Evolutionary conservation across 1,284 basidiomycete genomes (phyloP).

Genomic region (Ganoderma multipileum): DNA sequence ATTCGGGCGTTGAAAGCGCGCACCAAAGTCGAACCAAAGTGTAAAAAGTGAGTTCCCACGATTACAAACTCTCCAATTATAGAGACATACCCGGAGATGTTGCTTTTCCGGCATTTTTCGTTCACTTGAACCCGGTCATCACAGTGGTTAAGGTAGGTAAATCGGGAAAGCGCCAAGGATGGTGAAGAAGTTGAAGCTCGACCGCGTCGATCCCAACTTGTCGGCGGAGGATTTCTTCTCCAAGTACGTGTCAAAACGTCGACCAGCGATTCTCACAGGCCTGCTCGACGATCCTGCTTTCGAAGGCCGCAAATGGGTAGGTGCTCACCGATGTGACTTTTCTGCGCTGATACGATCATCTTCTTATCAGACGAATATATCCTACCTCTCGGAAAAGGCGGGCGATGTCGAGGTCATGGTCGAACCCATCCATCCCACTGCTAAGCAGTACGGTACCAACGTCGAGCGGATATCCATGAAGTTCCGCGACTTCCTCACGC

Average conservation of each 20-base stretch:
- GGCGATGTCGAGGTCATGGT: conserved; percentile 38
- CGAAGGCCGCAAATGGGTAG: conserved; percentile 39
- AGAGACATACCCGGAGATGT: no score
- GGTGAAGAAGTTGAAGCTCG: conserved; percentile 23
- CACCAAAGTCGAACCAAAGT: background rate
- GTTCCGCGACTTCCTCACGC: conserved; percentile 37
- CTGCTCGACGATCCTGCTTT: conserved; percentile 39
- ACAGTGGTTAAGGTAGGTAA: background rate
- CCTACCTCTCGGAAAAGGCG: conserved; percentile 37
- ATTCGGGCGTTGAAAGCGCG: background rate
- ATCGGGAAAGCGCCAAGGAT: conserved; percentile 9
- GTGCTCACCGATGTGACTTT: background rate
- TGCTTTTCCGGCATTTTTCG: background rate
- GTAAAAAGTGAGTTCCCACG: background rate
- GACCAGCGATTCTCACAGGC: conserved; percentile 37
- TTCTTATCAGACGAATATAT: conserved; percentile 32
- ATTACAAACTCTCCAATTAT: background rate
- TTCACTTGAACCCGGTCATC: background rate
- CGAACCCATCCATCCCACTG: conserved; percentile 40
- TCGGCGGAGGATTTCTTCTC: conserved; percentile 35
- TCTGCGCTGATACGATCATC: background rate
- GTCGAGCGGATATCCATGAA: conserved; percentile 36
- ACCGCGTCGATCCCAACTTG: conserved; percentile 22
- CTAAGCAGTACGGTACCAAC: conserved; percentile 40
- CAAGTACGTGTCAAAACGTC: conserved; percentile 36